Percentiles rank a stretch among this genome's conserved stretches.
These are phyloP conservation scores for Neofusicoccum parvum DNA, from an alignment of 2,329 filamentous ascomycete species.

Conservation along the genomic window DNA sequence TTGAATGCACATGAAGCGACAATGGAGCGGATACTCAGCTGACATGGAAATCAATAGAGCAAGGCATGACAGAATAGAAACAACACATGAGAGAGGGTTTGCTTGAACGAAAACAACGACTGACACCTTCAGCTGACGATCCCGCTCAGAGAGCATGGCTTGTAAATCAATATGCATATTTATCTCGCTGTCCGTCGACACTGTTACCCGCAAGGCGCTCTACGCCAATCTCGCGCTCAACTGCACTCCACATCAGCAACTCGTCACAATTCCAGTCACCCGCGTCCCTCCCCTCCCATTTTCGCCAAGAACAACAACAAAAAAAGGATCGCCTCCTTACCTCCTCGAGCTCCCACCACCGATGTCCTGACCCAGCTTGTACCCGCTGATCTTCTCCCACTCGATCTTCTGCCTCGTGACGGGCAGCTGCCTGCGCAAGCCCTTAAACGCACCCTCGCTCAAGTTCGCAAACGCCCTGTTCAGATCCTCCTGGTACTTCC, in stretches of 20 bases:
- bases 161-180: not conserved
- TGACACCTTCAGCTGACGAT: not conserved
- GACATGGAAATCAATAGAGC: too few relatives aligned
- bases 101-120: not conserved
- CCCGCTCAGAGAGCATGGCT: not conserved
- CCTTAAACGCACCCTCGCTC: constrained; percentile 95
- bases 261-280: too few relatives aligned
- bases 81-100: too few relatives aligned
- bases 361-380: constrained; percentile 60
- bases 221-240: not conserved
- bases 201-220: not conserved
- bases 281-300: not conserved
- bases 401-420: constrained; percentile 98
- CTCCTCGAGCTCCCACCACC: constrained; percentile 45
- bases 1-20: too few relatives aligned
- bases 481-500: constrained; percentile 93
- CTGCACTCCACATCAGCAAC: not conserved
- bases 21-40: too few relatives aligned
- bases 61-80: not conserved
- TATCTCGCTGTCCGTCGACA: not conserved
- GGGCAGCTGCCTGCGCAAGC: constrained; percentile 85
- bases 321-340: not conserved
- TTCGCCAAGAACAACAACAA: not conserved
- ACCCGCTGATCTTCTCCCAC: constrained; percentile 97
- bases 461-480: constrained; percentile 86